Conservation (phyloP, 2,329 filamentous ascomycete species). For the Cladosporium sp. region DNA sequence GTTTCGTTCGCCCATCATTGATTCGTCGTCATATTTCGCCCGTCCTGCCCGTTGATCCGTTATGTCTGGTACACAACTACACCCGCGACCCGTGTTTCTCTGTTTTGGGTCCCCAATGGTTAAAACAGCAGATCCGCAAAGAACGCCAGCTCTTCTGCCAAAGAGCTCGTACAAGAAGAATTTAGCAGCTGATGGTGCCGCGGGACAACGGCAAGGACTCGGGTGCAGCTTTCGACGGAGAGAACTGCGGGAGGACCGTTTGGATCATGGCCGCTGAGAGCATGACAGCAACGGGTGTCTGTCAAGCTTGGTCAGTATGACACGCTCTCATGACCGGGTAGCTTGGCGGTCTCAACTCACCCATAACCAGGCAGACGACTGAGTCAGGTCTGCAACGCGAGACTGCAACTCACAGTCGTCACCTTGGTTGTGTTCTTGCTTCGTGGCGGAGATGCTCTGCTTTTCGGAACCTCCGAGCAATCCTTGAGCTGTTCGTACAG, state of each 20-base stretch:
- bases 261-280: slow-evolving; percentile 1
- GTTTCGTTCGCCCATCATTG: background rate
- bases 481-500: background rate
- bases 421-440: background rate
- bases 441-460: background rate
- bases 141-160: background rate
- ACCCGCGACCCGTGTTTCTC: background rate
- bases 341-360: background rate
- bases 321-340: background rate
- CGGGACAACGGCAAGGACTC: background rate
- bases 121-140: background rate
- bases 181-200: background rate
- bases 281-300: slow-evolving; percentile 1
- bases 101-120: background rate
- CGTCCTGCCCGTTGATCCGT: background rate
- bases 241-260: slow-evolving; percentile 1
- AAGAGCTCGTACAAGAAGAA: slow-evolving; percentile 3
- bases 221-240: background rate
- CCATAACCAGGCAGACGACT: background rate
- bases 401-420: background rate
- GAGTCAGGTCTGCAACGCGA: background rate
- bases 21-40: background rate
- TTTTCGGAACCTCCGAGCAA: background rate
- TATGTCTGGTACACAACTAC: slow-evolving; percentile 9
- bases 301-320: background rate